These are phyloP conservation scores for Acrodontium crateriforme DNA, from an alignment of 2,329 filamentous ascomycete genomes.

Conservation along the genomic window DNA sequence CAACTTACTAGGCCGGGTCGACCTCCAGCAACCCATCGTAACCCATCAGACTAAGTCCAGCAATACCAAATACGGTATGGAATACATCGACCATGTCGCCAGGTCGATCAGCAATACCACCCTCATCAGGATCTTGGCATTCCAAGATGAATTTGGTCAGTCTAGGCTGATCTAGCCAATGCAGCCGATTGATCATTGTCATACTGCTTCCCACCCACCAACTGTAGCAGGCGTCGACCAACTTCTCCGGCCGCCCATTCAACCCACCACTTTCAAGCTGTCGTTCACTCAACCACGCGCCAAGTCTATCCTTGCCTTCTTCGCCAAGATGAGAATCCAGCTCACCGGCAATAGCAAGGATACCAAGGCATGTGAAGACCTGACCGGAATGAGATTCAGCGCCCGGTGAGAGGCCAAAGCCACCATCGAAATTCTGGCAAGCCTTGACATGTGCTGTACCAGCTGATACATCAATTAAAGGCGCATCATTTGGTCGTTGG, in stretches of 20 bases:
- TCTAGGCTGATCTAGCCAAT: conserved; percentile 84
- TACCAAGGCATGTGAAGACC: conserved; percentile 85
- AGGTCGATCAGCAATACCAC: conserved; percentile 80
- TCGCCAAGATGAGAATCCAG: conserved; percentile 60
- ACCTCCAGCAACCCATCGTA: conserved; percentile 66
- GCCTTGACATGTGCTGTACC: conserved; percentile 66
- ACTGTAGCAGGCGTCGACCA: conserved; percentile 94
- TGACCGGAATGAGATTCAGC: conserved; percentile 92
- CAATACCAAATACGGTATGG: conserved; percentile 81
- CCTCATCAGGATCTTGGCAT: conserved; percentile 73
- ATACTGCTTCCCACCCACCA: conserved; percentile 97
- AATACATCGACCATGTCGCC: conserved; percentile 96
- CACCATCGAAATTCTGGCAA: conserved; percentile 89
- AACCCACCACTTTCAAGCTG: conserved; percentile 73
- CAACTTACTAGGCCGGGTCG: conserved; percentile 67
- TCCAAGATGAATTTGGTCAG: conserved; percentile 69
- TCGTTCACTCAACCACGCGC: conserved; percentile 82
- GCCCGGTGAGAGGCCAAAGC: conserved; percentile 77
- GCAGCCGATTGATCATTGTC: conserved; percentile 70
- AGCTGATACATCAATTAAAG: conserved; percentile 60
- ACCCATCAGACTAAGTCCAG: conserved; percentile 71
- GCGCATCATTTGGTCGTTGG: conserved; percentile 13
- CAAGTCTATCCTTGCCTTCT: conserved; percentile 54
- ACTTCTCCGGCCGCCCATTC: conserved; percentile 89
- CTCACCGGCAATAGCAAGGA: conserved; percentile 67